Evolutionary conservation across 1,139 yeast genomes (phyloP).

Genomic region (Lodderomyces beijingensis): DNA sequence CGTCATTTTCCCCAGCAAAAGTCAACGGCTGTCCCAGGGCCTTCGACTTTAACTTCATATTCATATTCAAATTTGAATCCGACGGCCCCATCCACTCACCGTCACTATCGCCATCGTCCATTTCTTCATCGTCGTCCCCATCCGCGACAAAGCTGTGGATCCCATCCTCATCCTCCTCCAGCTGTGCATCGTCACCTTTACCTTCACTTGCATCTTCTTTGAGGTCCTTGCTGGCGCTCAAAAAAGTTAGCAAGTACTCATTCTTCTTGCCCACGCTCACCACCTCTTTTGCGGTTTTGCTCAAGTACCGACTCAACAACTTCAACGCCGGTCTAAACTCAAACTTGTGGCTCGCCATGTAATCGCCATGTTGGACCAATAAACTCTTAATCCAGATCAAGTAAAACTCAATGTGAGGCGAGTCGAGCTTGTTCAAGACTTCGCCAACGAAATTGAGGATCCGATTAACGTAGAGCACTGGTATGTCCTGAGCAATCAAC

Average conservation of each 20-base stretch:
- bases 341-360: conserved; percentile 59
- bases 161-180: conserved; percentile 16
- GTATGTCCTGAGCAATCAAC: conserved; percentile 63
- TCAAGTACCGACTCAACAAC: conserved; percentile 70
- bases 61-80: no score
- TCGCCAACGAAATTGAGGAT: conserved; percentile 70
- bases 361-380: conserved; percentile 71
- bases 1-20: conserved; percentile 7
- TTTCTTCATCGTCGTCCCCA: conserved; percentile 16
- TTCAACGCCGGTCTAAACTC: conserved; percentile 66
- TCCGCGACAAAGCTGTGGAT: conserved; percentile 16
- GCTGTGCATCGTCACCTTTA: conserved; percentile 16
- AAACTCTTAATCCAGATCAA: conserved; percentile 74
- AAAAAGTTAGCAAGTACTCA: conserved; percentile 47
- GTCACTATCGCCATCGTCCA: conserved; percentile 14
- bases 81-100: conserved; percentile 17
- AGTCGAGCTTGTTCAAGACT: conserved; percentile 51
- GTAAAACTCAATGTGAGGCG: conserved; percentile 82
- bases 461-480: conserved; percentile 69
- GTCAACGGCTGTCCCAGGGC: not conserved
- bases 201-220: conserved; percentile 15
- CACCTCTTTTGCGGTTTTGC: conserved; percentile 71
- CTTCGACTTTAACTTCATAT: conserved; percentile 9
- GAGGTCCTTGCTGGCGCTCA: conserved; percentile 21
- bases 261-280: conserved; percentile 53